These are phyloP conservation scores for Alternaria sp. DNA, from an alignment of 2,329 filamentous ascomycete genomes.

Conservation along the genomic window DNA sequence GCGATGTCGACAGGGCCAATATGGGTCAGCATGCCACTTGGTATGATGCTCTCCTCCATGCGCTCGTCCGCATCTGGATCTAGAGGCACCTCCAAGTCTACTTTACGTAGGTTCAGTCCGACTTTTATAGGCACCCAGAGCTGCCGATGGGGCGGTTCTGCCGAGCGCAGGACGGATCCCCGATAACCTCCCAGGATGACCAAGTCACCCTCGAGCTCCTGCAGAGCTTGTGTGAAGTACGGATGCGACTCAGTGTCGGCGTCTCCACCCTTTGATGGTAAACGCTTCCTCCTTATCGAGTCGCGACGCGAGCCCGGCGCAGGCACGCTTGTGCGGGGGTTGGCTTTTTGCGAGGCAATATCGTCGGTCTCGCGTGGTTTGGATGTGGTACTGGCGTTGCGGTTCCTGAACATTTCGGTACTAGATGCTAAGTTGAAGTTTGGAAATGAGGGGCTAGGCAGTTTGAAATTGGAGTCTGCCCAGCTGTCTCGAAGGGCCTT, in stretches of 20 bases:
- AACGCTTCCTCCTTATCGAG: conserved; percentile 27
- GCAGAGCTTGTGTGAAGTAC: conserved; percentile 66
- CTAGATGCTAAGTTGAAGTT: conserved; percentile 55
- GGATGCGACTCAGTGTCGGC: conserved; percentile 54
- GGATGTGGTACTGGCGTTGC: conserved; percentile 23
- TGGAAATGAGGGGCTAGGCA: conserved; percentile 62
- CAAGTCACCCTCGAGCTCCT: conserved; percentile 79
- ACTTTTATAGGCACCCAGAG: conserved; percentile 95
- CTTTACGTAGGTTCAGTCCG: conserved; percentile 88
- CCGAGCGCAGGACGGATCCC: conserved; percentile 86
- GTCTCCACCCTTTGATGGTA: conserved; percentile 15
- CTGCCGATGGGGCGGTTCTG: conserved; percentile 82
- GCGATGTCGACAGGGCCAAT: conserved; percentile 93
- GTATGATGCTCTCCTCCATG: conserved; percentile 83
- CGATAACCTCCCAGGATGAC: conserved; percentile 91
- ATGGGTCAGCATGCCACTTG: conserved; percentile 88
- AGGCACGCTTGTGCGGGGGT: conserved; percentile 28
- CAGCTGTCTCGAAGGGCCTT: conserved; percentile 91
- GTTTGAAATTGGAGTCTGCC: conserved; percentile 80
- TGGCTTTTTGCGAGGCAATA: conserved; percentile 22
- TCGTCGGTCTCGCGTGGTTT: conserved; percentile 25
- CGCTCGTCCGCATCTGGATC: conserved; percentile 81
- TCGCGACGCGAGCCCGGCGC: conserved; percentile 19
- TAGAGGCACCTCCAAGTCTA: conserved; percentile 87
- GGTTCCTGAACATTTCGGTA: conserved; percentile 38